Base-by-base conservation (phyloP, 441 rosid species). In the Codiaeum variegatum region DNA sequence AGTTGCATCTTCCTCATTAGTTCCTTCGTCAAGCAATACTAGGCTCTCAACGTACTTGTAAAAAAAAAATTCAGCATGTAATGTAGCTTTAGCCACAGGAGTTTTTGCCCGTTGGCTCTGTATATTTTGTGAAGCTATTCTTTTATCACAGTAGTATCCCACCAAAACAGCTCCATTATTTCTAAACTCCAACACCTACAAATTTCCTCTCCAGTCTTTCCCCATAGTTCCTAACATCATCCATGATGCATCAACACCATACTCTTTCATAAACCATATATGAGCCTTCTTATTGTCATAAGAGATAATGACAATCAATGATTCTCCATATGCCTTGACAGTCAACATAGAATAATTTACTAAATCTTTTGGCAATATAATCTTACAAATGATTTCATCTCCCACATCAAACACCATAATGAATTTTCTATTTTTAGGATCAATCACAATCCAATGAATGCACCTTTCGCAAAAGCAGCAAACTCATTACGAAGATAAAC, bases 381-480 rank as follows among this genome's bases (percentile, higher is more conserved):
- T 69, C 64, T 77, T 74, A 32, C 26, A 44, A 32, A 62, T 56
- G 15, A 63, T 19, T 36, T 77, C 80, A 73, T 69, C 71, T 23
- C 56, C 47, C 44, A 68, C 12, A 62, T 73, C 40, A 68, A 77
- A 73, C 51, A 66, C 77, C 59, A 71, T 19, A 21, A 71, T n/a
- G 21, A 60, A 1, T 4, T 7, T 59, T 10, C 1, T 3, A 8
- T 9, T 49, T 28, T 29, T 34, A 21, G 2, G 3, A 3, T 12
- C 6, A 28, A 2, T 13, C 19, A 49, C 77, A 29, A 70, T 12
- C 75, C 74, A 74, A 70, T 78, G 78, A 74, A 40, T 36, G 12
- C 44, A 38, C 72, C 78, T 59, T 78, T 70, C 6, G 60, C 34
- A 60, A 66, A 78, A 26, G 65, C 71, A n/a, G n/a, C n/a, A n/a